Conservation (phyloP, 495 filamentous ascomycete species). For the Penicillium canariense region DNA sequence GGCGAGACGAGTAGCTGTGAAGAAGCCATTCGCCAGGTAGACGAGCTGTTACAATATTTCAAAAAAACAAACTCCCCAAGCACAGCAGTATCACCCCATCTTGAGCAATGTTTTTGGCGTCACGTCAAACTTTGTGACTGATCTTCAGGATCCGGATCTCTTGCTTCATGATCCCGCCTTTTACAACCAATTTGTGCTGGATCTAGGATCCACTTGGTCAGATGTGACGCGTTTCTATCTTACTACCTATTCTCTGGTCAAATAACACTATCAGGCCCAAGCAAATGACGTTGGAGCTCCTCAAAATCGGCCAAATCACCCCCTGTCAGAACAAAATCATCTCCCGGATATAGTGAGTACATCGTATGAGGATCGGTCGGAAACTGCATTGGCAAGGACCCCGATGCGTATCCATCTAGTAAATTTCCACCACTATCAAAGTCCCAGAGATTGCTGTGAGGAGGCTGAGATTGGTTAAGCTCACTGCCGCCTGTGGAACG, state of each 20-base stretch:
- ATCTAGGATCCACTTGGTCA: no score
- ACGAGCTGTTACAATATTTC: no score
- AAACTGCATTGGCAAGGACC: conserved; percentile 3
- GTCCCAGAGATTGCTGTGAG: background rate
- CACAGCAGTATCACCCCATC: no score
- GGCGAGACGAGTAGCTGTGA: no score
- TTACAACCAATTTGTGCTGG: no score
- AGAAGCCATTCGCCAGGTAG: no score
- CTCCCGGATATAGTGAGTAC: conserved; percentile 3
- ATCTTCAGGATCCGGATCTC: no score
- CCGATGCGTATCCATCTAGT: background rate
- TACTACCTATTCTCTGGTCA: background rate
- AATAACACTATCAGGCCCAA: background rate
- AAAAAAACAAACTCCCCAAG: no score
- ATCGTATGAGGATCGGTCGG: conserved; percentile 1
- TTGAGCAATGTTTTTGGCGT: no score
- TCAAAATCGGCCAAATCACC: conserved; percentile 7
- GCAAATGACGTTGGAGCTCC: conserved; percentile 1
- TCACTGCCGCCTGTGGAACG: background rate
- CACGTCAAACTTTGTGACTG: no score
- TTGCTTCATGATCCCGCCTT: no score
- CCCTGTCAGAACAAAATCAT: conserved; percentile 4
- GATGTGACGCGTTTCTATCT: no score
- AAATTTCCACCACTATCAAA: background rate
- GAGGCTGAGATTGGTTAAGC: background rate